phyloP scores from a whole-genome alignment of 129 eudicot species.

The sunflower (Helianthus annuus) region DNA sequence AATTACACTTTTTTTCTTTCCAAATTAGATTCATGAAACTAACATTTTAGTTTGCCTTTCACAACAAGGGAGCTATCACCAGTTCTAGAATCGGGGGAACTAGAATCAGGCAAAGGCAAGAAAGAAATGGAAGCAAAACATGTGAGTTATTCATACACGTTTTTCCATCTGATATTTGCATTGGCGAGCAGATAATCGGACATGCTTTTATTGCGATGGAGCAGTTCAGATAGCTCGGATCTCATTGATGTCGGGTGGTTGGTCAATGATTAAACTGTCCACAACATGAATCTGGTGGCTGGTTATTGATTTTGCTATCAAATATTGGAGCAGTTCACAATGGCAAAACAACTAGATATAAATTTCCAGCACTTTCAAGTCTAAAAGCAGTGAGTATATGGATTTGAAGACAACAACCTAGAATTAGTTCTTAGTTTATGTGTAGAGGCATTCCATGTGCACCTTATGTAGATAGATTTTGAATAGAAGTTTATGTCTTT shows the following conservation, averaged over 20 bases:
- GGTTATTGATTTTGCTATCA: too few relatives aligned
- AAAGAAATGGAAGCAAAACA: slow-evolving; percentile 59
- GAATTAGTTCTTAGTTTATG: too few relatives aligned
- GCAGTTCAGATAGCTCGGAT: slow-evolving; percentile 68
- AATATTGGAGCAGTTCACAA: too few relatives aligned
- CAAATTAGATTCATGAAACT: neutral
- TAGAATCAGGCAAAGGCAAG: slow-evolving; percentile 43
- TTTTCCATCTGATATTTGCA: slow-evolving; percentile 95
- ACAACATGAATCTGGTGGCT: too few relatives aligned
- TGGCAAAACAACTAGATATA: too few relatives aligned
- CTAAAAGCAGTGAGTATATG: too few relatives aligned
- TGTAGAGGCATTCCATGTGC: too few relatives aligned
- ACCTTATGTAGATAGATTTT: too few relatives aligned
- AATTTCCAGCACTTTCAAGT: too few relatives aligned
- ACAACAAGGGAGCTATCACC: slow-evolving; percentile 61
- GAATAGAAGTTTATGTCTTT: too few relatives aligned
- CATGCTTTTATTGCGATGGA: slow-evolving; percentile 98
- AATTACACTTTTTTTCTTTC: neutral
- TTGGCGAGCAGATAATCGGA: slow-evolving; percentile 98
- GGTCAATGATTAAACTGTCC: too few relatives aligned
- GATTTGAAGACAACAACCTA: too few relatives aligned
- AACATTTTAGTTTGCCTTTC: neutral
- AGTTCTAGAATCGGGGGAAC: slow-evolving; percentile 63
- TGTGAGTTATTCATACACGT: slow-evolving; percentile 80
- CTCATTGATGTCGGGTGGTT: slow-evolving; percentile 92